Evolutionary conservation across 208 protist genomes (phyloP).

Genomic region (Leishmania turanica): DNA sequence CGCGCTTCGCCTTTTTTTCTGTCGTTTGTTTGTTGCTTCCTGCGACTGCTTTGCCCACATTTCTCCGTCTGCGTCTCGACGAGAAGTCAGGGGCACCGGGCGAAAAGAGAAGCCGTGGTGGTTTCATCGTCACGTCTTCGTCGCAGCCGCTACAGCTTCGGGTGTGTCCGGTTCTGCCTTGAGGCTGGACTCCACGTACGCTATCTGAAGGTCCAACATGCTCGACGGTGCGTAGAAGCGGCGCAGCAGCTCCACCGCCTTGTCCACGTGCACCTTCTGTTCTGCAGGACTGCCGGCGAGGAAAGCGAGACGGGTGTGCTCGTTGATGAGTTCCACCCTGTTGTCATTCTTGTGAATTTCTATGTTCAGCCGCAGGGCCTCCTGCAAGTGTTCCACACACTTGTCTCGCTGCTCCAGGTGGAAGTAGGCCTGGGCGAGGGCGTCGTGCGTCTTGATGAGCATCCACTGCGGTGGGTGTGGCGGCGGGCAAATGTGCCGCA

Average conservation of each 20-base stretch:
- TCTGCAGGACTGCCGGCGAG: conserved; percentile 42
- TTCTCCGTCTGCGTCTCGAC: not conserved
- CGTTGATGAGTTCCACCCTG: conserved; percentile 64
- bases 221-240: conserved; percentile 77
- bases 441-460: conserved; percentile 86
- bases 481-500: conserved; percentile 85
- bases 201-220: conserved; percentile 51
- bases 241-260: conserved; percentile 61
- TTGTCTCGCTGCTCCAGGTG: conserved; percentile 65
- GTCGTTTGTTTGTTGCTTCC: not conserved
- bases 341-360: conserved; percentile 62
- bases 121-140: not conserved
- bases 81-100: not conserved
- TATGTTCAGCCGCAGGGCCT: conserved; percentile 51
- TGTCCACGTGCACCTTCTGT: conserved; percentile 44
- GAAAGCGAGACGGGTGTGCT: conserved; percentile 78
- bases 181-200: conserved; percentile 46
- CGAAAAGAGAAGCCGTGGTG: not conserved
- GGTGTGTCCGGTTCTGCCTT: not conserved
- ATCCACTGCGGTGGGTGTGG: conserved; percentile 81
- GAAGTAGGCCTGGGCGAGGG: conserved; percentile 83
- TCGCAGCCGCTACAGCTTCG: not conserved
- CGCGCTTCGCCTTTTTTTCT: not conserved
- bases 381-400: conserved; percentile 79
- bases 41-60: not conserved